A percentile compares a stretch with the other conserved stretches of the same genome.
Conservation (phyloP, 139 green algal species). For the Micractinium sp. region DNA sequence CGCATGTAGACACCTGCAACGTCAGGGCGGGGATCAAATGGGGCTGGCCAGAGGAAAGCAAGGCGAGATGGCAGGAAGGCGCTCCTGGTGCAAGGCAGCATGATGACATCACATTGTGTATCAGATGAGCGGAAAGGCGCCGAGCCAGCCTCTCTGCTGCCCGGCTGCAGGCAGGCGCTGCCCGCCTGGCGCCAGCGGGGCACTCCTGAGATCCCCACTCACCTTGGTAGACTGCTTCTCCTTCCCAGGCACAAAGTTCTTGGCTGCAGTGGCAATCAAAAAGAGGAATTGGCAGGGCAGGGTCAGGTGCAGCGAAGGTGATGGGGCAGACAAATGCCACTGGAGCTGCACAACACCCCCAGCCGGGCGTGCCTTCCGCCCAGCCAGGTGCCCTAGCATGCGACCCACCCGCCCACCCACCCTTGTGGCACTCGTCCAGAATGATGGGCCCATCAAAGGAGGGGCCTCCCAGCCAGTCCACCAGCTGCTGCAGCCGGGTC, state of each 20-base stretch:
- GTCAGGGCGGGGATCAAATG: neutral
- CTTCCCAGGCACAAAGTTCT: constrained; percentile 53
- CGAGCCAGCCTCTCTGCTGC: no score
- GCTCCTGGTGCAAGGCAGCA: neutral
- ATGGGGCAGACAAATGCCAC: no score
- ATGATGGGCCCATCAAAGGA: constrained; percentile 78
- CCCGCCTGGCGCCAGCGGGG: no score
- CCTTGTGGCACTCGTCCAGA: constrained; percentile 81
- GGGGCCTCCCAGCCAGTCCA: constrained; percentile 75
- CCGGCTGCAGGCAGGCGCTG: neutral
- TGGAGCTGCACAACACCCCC: no score
- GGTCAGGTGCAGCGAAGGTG: no score
- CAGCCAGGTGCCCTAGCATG: no score
- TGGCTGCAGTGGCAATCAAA: constrained; percentile 8
- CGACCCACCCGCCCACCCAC: neutral
- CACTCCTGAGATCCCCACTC: no score
- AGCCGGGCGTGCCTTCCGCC: no score
- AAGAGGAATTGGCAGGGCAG: no score
- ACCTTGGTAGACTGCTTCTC: constrained; percentile 80
- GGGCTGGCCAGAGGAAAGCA: neutral
- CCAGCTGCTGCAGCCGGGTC: constrained; percentile 71
- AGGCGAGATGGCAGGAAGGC: neutral
- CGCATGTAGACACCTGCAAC: constrained; percentile 43
- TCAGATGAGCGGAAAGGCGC: neutral
- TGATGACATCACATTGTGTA: neutral